Evolutionary conservation across 768 basidiomycete genomes (phyloP).

Genomic region (Suillus brevipes): DNA sequence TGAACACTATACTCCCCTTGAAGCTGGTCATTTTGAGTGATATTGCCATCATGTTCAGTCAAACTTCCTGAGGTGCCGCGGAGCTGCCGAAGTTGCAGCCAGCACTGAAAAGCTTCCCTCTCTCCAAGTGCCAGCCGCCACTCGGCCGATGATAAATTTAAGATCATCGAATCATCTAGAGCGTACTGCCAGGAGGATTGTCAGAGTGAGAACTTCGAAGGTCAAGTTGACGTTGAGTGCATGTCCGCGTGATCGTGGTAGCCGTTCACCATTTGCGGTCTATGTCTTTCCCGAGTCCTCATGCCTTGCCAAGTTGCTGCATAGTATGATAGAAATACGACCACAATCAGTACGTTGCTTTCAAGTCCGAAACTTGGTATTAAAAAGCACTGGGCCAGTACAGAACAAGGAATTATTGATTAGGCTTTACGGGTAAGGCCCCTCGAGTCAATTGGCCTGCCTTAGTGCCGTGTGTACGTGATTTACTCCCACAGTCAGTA

Average conservation of each 20-base stretch:
- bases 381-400: background rate
- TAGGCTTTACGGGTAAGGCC: background rate
- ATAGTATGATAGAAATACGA: background rate
- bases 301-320: no score
- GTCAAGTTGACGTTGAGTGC: no score
- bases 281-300: no score
- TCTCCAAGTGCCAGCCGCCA: background rate
- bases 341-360: background rate
- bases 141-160: background rate
- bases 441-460: background rate
- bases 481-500: slow-evolving; percentile 6
- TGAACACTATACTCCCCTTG: background rate
- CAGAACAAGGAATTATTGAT: background rate
- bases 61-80: background rate
- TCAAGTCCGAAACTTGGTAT: background rate
- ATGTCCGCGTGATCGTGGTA: background rate
- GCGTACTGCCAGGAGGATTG: background rate
- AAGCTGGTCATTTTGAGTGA: background rate
- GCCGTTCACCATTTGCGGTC: background rate
- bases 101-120: background rate
- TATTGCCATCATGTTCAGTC: background rate
- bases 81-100: background rate
- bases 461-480: background rate
- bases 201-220: background rate
- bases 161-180: background rate